Evolutionary conservation across 2,329 filamentous ascomycete species (phyloP).

Genomic region (Penicillium janthinellum): DNA sequence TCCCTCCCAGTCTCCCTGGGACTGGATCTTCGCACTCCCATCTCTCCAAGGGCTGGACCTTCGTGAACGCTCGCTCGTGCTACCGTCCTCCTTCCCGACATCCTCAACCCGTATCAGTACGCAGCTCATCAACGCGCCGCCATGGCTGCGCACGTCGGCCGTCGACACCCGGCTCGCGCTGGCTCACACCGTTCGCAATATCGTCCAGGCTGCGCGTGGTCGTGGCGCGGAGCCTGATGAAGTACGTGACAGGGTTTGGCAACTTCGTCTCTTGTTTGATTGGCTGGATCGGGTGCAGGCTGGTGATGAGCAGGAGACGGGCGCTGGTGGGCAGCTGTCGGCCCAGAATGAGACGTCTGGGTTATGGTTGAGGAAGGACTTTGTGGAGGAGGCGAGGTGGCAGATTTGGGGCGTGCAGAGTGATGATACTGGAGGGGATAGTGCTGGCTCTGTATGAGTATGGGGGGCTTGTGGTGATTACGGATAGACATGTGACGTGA

Average conservation of each 20-base stretch:
- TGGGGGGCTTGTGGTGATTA: constrained; percentile 7
- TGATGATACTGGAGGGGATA: constrained; percentile 20
- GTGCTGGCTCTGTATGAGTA: constrained; percentile 1
- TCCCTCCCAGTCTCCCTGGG: constrained; percentile 56
- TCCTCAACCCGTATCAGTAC: constrained; percentile 30
- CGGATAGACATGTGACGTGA: neutral
- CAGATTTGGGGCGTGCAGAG: constrained; percentile 46
- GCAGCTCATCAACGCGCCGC: constrained; percentile 48
- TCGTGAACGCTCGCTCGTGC: constrained; percentile 66
- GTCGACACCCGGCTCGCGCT: constrained; percentile 75
- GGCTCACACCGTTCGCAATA: constrained; percentile 48
- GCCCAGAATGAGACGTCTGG: constrained; percentile 25
- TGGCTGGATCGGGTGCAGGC: constrained; percentile 58
- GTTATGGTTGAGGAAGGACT: constrained; percentile 42
- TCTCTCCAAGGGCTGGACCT: constrained; percentile 58
- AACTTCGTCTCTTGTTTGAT: constrained; percentile 64
- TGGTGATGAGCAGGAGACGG: constrained; percentile 11
- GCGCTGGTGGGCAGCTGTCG: constrained; percentile 1
- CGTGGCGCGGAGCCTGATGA: constrained; percentile 43
- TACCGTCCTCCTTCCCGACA: constrained; percentile 50
- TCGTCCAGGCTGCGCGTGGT: constrained; percentile 35
- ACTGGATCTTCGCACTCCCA: constrained; percentile 72
- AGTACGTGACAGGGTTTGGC: constrained; percentile 61
- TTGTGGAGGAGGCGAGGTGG: constrained; percentile 46
- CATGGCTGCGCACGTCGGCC: constrained; percentile 59